Conservation (phyloP, 345 rosid genomes). For the Theobroma cacao region DNA sequence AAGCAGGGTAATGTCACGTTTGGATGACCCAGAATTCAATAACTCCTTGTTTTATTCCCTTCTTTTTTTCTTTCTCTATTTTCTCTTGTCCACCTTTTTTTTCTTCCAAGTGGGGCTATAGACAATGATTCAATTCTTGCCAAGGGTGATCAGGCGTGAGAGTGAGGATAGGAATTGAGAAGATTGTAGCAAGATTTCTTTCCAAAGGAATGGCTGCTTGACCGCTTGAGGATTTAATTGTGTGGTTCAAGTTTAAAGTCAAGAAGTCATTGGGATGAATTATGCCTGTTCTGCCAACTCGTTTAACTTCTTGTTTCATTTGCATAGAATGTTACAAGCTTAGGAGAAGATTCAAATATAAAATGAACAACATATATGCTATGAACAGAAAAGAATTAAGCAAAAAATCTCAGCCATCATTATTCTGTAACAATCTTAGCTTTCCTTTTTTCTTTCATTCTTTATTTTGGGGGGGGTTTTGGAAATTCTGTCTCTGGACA, state of each 20-base stretch:
- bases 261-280: not conserved
- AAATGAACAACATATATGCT: not conserved
- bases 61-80: not conserved
- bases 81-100: not conserved
- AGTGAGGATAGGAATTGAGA: not conserved
- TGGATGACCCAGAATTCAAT: not conserved
- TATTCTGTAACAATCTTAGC: not conserved
- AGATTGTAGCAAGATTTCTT: constrained; percentile 5
- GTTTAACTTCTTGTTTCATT: not conserved
- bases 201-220: not conserved
- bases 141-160: not conserved
- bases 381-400: not conserved
- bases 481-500: not conserved
- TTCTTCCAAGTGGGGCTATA: not conserved
- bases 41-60: not conserved
- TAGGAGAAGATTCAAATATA: not conserved
- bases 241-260: not conserved
- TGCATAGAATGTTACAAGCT: not conserved
- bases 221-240: not conserved
- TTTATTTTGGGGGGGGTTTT: not conserved
- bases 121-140: not conserved
- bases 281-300: not conserved
- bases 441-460: not conserved
- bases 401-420: not conserved
- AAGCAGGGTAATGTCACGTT: not conserved